A percentile compares a stretch with the other conserved stretches of the same genome.
Evolutionary conservation across 1,139 yeast species (phyloP).

Genomic region (Suhomyces bolitotheri): DNA sequence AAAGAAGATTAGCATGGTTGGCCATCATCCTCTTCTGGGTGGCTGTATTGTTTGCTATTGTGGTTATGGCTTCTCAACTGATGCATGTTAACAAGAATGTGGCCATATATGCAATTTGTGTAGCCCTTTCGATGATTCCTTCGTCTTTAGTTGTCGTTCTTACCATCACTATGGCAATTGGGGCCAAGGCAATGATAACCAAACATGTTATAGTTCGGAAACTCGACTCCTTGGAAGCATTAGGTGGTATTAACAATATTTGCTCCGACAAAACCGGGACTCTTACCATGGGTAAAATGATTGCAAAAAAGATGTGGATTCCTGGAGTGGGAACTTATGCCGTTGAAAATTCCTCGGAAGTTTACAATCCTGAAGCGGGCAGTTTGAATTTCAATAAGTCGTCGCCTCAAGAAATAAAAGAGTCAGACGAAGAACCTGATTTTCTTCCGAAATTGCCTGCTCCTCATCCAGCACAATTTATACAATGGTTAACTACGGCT

Average conservation of each 20-base stretch:
- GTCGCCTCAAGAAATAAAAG: slow-evolving; percentile 45
- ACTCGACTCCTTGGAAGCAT: slow-evolving; percentile 74
- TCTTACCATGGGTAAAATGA: slow-evolving; percentile 78
- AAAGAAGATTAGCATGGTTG: slow-evolving; percentile 63
- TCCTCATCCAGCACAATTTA: slow-evolving; percentile 31
- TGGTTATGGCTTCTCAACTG: slow-evolving; percentile 78
- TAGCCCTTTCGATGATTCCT: slow-evolving; percentile 82
- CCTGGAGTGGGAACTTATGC: slow-evolving; percentile 72
- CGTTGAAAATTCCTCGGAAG: slow-evolving; percentile 62
- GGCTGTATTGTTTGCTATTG: slow-evolving; percentile 75
- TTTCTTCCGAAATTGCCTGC: slow-evolving; percentile 25
- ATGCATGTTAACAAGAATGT: slow-evolving; percentile 67
- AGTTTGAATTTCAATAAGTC: slow-evolving; percentile 41
- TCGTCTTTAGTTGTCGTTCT: slow-evolving; percentile 78
- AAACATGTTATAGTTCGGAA: slow-evolving; percentile 76
- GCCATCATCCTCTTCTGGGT: slow-evolving; percentile 68
- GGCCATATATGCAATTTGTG: slow-evolving; percentile 81
- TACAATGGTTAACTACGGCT: slow-evolving; percentile 58
- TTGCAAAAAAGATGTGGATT: slow-evolving; percentile 70
- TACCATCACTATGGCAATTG: slow-evolving; percentile 85
- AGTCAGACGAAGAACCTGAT: slow-evolving; percentile 40
- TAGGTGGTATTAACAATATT: slow-evolving; percentile 78
- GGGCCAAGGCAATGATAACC: slow-evolving; percentile 74
- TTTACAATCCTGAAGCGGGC: slow-evolving; percentile 75
- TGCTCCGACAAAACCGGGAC: slow-evolving; percentile 88